Evolutionary conservation across 108 stramenopile species (phyloP).

Genomic region (Cyclotella baltica): DNA sequence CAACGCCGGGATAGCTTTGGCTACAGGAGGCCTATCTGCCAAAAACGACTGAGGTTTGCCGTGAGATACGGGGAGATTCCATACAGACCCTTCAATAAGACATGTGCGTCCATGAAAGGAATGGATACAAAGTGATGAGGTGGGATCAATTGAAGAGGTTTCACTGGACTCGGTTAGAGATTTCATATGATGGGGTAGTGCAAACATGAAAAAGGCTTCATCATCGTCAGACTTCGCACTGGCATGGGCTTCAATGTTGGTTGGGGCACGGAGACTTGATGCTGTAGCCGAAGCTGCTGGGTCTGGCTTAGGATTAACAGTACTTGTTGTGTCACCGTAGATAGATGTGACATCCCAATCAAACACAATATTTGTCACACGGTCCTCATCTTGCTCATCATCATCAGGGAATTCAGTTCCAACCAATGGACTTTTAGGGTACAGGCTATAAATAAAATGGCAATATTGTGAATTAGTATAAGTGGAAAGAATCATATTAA

Average conservation of each 20-base stretch:
- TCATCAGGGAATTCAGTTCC: constrained; percentile 50
- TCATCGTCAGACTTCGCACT: constrained; percentile 30
- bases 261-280: constrained; percentile 42
- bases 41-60: constrained; percentile 65
- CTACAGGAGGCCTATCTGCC: constrained; percentile 70
- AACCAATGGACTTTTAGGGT: constrained; percentile 55
- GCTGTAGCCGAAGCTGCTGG: constrained; percentile 26
- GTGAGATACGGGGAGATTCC: constrained; percentile 42
- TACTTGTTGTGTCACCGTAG: not conserved
- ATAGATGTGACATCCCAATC: constrained; percentile 70
- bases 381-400: constrained; percentile 25
- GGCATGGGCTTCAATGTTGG: not conserved
- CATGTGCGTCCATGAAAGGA: constrained; percentile 56
- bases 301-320: not conserved
- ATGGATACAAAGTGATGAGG: constrained; percentile 39
- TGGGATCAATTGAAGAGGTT: not conserved
- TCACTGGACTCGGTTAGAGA: constrained; percentile 33
- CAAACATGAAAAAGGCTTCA: constrained; percentile 66
- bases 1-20: constrained; percentile 52
- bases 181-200: constrained; percentile 79
- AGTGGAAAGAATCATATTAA: too few relatives aligned
- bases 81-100: constrained; percentile 36
- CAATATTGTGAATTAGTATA: too few relatives aligned
- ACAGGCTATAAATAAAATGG: constrained; percentile 17
- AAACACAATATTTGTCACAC: constrained; percentile 51